Evolutionary conservation across 78 protist species (phyloP).

Genomic region (Neovahlkampfia damariscottae): DNA sequence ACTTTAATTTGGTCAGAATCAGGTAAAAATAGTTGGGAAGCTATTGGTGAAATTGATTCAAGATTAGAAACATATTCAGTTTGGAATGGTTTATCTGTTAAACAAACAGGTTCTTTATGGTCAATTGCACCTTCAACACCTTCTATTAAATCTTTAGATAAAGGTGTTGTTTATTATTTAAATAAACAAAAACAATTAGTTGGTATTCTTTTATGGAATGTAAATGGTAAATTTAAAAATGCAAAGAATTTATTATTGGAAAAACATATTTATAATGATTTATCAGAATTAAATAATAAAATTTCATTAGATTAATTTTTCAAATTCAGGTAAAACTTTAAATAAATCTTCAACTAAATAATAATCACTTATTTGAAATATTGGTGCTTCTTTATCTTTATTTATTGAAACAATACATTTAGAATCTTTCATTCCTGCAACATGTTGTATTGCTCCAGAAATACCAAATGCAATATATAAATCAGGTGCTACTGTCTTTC

Average conservation of each 20-base stretch:
- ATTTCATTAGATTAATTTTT: slow-evolving; percentile 2
- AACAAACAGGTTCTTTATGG: background rate
- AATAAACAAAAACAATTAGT: slow-evolving; percentile 24
- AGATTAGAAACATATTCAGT: slow-evolving; percentile 25
- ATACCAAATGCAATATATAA: slow-evolving; percentile 93
- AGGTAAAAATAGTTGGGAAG: slow-evolving; percentile 29
- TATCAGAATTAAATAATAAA: background rate
- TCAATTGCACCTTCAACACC: background rate
- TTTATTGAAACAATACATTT: slow-evolving; percentile 92
- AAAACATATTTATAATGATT: background rate
- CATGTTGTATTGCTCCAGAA: slow-evolving; percentile 93
- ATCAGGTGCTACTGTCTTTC: slow-evolving; percentile 94
- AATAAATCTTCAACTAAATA: slow-evolving; percentile 81
- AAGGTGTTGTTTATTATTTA: slow-evolving; percentile 58
- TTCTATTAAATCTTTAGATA: background rate
- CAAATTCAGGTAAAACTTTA: slow-evolving; percentile 56
- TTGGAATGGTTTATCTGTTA: slow-evolving; percentile 17
- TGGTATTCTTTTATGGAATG: slow-evolving; percentile 43
- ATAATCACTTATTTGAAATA: slow-evolving; percentile 76
- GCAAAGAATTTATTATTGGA: slow-evolving; percentile 11
- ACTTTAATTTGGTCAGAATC: slow-evolving; percentile 35
- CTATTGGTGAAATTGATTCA: slow-evolving; percentile 38
- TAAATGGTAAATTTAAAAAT: slow-evolving; percentile 12
- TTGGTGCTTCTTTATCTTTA: slow-evolving; percentile 91
- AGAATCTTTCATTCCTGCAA: slow-evolving; percentile 96